Conservation (phyloP, 768 basidiomycete species). For the Candolleomyces efflorescens region DNA sequence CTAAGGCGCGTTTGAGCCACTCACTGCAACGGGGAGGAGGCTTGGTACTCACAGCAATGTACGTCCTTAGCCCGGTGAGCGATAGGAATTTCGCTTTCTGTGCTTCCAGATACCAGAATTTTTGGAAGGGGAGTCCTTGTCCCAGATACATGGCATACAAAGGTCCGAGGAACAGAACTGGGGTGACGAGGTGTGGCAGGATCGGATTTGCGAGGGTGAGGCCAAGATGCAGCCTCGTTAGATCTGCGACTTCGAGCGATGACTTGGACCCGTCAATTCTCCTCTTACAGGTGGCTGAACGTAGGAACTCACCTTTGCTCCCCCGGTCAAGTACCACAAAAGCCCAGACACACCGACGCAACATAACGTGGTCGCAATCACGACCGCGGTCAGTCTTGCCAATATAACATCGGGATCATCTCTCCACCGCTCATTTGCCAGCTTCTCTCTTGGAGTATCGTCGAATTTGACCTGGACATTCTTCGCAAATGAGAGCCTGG, state of each 20-base stretch:
- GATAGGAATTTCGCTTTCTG: slow-evolving; percentile 39
- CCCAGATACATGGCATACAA: slow-evolving; percentile 53
- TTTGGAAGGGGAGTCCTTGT: slow-evolving; percentile 51
- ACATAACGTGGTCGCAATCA: slow-evolving; percentile 55
- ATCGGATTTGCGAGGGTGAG: slow-evolving; percentile 14
- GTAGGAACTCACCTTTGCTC: slow-evolving; percentile 4
- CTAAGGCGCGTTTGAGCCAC: too few species aligned
- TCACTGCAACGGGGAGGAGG: neutral
- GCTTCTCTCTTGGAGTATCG: slow-evolving; percentile 19
- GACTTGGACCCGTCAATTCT: neutral
- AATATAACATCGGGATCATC: slow-evolving; percentile 84
- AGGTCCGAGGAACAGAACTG: slow-evolving; percentile 74
- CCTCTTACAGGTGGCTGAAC: too few species aligned
- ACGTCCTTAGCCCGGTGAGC: slow-evolving; percentile 70
- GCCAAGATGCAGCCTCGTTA: slow-evolving; percentile 2
- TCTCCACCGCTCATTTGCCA: slow-evolving; percentile 52
- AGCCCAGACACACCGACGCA: slow-evolving; percentile 47
- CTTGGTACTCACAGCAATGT: slow-evolving; percentile 34
- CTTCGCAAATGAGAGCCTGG: slow-evolving; percentile 49
- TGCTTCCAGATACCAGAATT: slow-evolving; percentile 38
- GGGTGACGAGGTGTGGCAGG: slow-evolving; percentile 60
- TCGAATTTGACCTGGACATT: slow-evolving; percentile 18
- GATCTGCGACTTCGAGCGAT: neutral
- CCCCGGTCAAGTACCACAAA: slow-evolving; percentile 25
- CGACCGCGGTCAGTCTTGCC: slow-evolving; percentile 70